Evolutionary conservation across 2,329 filamentous ascomycete genomes (phyloP).

Genomic region (Graphiopsis chlorocephala): DNA sequence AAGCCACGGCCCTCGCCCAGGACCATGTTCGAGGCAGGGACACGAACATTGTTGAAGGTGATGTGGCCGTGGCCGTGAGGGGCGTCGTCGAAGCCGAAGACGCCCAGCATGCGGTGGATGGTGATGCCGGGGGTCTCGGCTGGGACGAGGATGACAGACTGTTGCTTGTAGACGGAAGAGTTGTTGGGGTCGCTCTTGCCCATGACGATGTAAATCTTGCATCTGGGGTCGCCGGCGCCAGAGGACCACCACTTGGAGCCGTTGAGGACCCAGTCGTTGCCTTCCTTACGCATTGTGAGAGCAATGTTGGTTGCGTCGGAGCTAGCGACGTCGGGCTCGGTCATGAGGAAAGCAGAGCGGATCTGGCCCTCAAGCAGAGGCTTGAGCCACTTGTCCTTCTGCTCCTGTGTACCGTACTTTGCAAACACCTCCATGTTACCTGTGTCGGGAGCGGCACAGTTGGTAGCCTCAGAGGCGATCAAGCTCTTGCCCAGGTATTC

Average conservation of each 20-base stretch:
- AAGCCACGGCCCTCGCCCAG: conserved; percentile 93
- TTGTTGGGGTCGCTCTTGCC: conserved; percentile 81
- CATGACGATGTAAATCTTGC: conserved; percentile 94
- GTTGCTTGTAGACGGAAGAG: conserved; percentile 77
- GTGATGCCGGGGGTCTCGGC: conserved; percentile 78
- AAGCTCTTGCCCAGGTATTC: conserved; percentile 88
- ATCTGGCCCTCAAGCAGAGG: conserved; percentile 50
- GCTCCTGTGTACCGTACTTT: conserved; percentile 50
- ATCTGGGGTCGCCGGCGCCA: conserved; percentile 88
- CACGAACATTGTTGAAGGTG: conserved; percentile 82
- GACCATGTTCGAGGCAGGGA: conserved; percentile 79
- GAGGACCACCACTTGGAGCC: conserved; percentile 99
- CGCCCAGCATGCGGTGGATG: conserved; percentile 88
- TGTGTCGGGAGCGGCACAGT: conserved; percentile 54
- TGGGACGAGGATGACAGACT: conserved; percentile 89
- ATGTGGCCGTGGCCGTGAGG: conserved; percentile 96
- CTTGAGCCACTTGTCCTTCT: conserved; percentile 51
- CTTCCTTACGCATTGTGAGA: conserved; percentile 76
- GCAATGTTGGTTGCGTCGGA: conserved; percentile 51
- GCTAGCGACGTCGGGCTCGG: conserved; percentile 59
- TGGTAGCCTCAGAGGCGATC: conserved; percentile 84
- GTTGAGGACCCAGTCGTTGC: conserved; percentile 86
- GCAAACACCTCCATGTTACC: conserved; percentile 54
- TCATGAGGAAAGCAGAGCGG: conserved; percentile 51
- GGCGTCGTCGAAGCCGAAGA: conserved; percentile 97